These are phyloP conservation scores for Scenedesmus sp. DNA, from an alignment of 163 green algal species.

Conservation along the genomic window DNA sequence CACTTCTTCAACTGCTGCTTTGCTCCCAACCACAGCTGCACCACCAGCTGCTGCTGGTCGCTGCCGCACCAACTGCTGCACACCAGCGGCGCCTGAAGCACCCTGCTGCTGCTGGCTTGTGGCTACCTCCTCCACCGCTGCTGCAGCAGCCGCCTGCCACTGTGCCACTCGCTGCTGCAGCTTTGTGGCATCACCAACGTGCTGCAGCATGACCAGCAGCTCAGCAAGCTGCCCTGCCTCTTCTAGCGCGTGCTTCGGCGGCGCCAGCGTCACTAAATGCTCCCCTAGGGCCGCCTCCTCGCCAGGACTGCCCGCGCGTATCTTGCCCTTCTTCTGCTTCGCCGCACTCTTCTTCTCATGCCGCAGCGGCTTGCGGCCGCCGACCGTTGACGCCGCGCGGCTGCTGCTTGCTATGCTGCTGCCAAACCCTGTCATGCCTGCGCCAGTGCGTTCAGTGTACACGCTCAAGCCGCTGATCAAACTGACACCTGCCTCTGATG, in stretches of 20 bases:
- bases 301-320: constrained; percentile 50
- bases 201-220: constrained; percentile 58
- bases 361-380: constrained; percentile 13
- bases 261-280: constrained; percentile 53
- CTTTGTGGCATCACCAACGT: constrained; percentile 55
- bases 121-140: background rate
- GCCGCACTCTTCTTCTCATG: background rate
- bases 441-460: constrained; percentile 65
- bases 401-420: constrained; percentile 39
- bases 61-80: constrained; percentile 6
- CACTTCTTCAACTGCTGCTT: constrained; percentile 25
- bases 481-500: constrained; percentile 65
- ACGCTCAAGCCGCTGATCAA: constrained; percentile 71
- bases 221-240: constrained; percentile 63
- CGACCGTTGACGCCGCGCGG: constrained; percentile 40
- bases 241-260: constrained; percentile 36
- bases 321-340: constrained; percentile 25
- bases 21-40: background rate
- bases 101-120: constrained; percentile 21
- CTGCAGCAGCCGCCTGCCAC: constrained; percentile 49
- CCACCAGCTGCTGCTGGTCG: background rate
- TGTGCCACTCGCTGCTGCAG: constrained; percentile 57
- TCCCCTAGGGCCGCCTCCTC: constrained; percentile 57
- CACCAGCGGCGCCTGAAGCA: background rate
- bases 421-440: constrained; percentile 2